phyloP scores from a whole-genome alignment of 306 rosid species.

The Prunus davidiana region DNA sequence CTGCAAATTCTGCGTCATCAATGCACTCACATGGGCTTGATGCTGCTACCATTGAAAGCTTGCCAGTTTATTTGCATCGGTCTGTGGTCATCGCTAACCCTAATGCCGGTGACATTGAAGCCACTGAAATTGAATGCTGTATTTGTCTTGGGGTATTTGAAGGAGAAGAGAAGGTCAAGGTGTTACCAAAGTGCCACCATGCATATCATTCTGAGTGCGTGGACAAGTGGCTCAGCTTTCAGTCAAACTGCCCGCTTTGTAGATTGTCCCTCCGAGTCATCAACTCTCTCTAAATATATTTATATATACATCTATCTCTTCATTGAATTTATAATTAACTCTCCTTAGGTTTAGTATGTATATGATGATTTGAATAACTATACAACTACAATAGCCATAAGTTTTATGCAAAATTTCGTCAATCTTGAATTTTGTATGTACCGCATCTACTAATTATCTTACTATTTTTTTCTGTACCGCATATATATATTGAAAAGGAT shows the following conservation, averaged over 20 bases:
- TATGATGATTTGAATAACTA: neutral
- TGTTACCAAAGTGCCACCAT: conserved; percentile 38
- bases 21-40: conserved; percentile 5
- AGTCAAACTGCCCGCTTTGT: conserved; percentile 50
- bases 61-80: neutral
- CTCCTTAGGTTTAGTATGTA: too few relatives aligned
- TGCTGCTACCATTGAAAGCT: neutral
- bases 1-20: neutral
- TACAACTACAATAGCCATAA: too few relatives aligned
- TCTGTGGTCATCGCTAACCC: neutral
- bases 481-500: neutral
- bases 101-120: neutral
- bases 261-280: conserved; percentile 27
- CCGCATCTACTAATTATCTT: too few relatives aligned
- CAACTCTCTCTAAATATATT: neutral
- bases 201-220: conserved; percentile 43
- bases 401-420: too few relatives aligned
- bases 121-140: conserved; percentile 27
- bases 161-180: conserved; percentile 36
- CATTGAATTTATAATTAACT: neutral
- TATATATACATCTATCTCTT: neutral
- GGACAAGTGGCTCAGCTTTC: conserved; percentile 36
- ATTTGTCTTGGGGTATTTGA: conserved; percentile 43
- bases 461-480: too few relatives aligned
- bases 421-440: neutral